These are phyloP conservation scores for Raphanus hybrid DNA, from an alignment of 441 rosid genomes.

Conservation along the genomic window DNA sequence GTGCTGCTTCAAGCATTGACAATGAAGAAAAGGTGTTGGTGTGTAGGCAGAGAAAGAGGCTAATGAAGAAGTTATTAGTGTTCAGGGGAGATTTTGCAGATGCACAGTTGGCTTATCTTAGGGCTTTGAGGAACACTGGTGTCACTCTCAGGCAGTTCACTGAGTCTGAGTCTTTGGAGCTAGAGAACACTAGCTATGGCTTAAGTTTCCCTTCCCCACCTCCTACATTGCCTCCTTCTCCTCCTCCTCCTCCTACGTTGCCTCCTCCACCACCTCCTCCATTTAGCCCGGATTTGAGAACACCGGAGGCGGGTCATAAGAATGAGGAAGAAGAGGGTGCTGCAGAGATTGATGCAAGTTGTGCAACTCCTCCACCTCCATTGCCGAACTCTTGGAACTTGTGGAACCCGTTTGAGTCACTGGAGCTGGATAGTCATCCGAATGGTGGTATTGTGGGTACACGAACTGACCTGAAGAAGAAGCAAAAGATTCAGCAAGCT, in stretches of 20 bases:
- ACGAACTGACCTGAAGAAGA: slow-evolving; percentile 61
- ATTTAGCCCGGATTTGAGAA: slow-evolving; percentile 49
- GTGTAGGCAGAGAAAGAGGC: slow-evolving; percentile 86
- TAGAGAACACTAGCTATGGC: slow-evolving; percentile 56
- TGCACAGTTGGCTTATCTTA: slow-evolving; percentile 77
- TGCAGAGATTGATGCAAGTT: slow-evolving; percentile 40
- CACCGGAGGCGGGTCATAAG: slow-evolving; percentile 36
- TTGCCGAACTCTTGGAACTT: slow-evolving; percentile 56
- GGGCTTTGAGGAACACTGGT: slow-evolving; percentile 87
- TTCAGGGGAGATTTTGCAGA: slow-evolving; percentile 84
- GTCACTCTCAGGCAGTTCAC: slow-evolving; percentile 94
- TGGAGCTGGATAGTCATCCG: slow-evolving; percentile 38
- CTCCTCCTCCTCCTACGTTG: slow-evolving; percentile 86
- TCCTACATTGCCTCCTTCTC: slow-evolving; percentile 82
- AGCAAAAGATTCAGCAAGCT: slow-evolving; percentile 46
- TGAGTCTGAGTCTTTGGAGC: slow-evolving; percentile 80
- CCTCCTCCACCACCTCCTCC: slow-evolving; percentile 82
- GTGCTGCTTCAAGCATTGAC: slow-evolving; percentile 82
- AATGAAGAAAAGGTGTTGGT: slow-evolving; percentile 76
- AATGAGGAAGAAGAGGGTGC: slow-evolving; percentile 51
- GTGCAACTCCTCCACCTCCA: slow-evolving; percentile 52
- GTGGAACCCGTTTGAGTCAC: slow-evolving; percentile 57
- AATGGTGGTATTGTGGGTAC: slow-evolving; percentile 6
- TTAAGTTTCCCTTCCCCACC: slow-evolving; percentile 55
- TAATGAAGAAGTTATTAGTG: slow-evolving; percentile 74